These are phyloP conservation scores for Dicorynia guianensis DNA, from an alignment of 306 rosid species.

Conservation along the genomic window DNA sequence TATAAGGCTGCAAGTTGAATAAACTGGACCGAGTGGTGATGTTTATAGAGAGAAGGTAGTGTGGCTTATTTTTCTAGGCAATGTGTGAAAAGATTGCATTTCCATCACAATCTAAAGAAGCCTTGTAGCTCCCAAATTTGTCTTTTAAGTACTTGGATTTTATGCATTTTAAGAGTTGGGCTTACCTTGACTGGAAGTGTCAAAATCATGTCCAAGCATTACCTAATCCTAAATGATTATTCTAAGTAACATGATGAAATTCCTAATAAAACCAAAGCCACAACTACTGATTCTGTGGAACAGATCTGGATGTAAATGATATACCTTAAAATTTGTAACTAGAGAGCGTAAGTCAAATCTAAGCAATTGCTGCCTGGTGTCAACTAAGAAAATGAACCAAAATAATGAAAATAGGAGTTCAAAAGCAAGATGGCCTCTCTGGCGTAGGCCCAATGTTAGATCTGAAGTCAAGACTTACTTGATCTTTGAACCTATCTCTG, in stretches of 20 bases:
- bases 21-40: constrained; percentile 14
- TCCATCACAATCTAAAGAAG: constrained; percentile 14
- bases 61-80: constrained; percentile 3
- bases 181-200: no score
- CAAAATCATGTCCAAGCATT: no score
- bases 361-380: constrained; percentile 14
- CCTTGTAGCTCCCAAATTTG: neutral
- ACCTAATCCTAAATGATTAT: no score
- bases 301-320: neutral
- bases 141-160: constrained; percentile 3
- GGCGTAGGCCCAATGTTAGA: neutral
- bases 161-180: no score
- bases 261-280: neutral
- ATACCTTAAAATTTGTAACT: constrained; percentile 16
- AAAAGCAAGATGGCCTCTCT: neutral
- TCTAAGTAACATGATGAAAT: neutral
- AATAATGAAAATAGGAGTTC: neutral
- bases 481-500: neutral
- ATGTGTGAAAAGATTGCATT: neutral
- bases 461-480: neutral
- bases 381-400: neutral
- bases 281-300: constrained; percentile 17
- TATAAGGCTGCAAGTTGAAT: constrained; percentile 14
- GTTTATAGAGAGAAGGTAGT: neutral
- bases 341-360: neutral